A percentile compares a stretch with the other conserved stretches of the same genome.
phyloP scores from a whole-genome alignment of 768 basidiomycete species.

The Mycena haematopus region DNA sequence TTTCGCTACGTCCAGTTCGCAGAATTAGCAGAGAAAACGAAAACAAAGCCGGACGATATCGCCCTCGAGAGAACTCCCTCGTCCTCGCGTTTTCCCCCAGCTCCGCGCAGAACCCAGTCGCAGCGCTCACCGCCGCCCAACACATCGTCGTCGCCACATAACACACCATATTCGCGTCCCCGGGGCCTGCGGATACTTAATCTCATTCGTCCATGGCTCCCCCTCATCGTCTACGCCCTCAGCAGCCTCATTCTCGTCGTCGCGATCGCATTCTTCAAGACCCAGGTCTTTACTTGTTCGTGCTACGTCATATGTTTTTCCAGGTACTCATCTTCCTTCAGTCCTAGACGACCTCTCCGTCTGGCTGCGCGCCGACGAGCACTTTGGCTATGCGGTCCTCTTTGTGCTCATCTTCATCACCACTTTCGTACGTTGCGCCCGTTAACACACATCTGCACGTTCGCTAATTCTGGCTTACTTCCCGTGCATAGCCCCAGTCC shows the following conservation, averaged over 20 bases:
- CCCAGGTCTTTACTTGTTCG: constrained; percentile 83
- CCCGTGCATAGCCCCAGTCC: constrained; percentile 73
- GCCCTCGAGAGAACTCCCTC: constrained; percentile 23
- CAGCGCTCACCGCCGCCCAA: constrained; percentile 12
- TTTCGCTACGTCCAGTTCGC: constrained; percentile 42
- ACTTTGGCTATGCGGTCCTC: constrained; percentile 79
- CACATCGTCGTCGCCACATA: constrained; percentile 28
- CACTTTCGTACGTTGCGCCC: constrained; percentile 74
- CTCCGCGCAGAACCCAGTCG: not conserved
- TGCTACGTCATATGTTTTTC: constrained; percentile 10
- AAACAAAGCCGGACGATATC: constrained; percentile 36
- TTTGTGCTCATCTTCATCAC: constrained; percentile 86
- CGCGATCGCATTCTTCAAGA: constrained; percentile 85
- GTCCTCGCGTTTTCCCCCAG: constrained; percentile 10
- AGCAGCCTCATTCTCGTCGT: constrained; percentile 80
- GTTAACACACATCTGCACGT: not conserved
- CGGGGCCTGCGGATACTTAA: constrained; percentile 60
- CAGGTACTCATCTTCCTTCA: constrained; percentile 37
- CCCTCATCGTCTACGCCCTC: constrained; percentile 75
- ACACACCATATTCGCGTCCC: constrained; percentile 42
- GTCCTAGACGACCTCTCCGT: constrained; percentile 84
- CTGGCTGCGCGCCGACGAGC: constrained; percentile 75
- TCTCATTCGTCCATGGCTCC: constrained; percentile 76
- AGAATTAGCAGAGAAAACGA: constrained; percentile 37
- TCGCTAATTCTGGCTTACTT: constrained; percentile 8